Evolutionary conservation across 441 rosid genomes (phyloP).

Genomic region (Euphorbia celastroides): DNA sequence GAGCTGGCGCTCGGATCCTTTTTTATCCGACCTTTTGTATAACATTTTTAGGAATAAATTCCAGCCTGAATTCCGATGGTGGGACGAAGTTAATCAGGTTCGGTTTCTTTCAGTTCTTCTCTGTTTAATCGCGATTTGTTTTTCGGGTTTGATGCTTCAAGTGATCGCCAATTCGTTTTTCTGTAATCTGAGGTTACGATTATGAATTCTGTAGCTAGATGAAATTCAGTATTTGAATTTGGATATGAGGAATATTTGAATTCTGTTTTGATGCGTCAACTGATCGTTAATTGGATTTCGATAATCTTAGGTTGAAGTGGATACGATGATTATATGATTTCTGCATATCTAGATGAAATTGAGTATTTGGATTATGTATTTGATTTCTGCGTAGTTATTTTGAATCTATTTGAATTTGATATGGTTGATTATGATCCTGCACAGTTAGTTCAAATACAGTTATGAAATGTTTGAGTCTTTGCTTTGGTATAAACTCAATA

Average conservation of each 20-base stretch:
- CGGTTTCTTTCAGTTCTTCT: not conserved
- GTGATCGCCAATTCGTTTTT: not conserved
- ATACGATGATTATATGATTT: too few relatives aligned
- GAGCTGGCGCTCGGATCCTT: conserved; percentile 56
- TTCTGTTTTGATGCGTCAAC: too few relatives aligned
- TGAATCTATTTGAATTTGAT: conserved; percentile 9
- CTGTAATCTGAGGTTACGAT: too few relatives aligned
- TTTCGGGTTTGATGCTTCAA: not conserved
- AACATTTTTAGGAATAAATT: conserved; percentile 51
- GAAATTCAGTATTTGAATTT: too few relatives aligned
- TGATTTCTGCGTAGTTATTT: too few relatives aligned
- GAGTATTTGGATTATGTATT: too few relatives aligned
- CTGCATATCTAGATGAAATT: too few relatives aligned
- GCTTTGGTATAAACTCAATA: not conserved
- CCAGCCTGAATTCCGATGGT: conserved; percentile 57
- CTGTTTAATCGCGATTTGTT: not conserved
- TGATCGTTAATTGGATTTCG: too few relatives aligned
- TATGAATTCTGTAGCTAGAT: too few relatives aligned
- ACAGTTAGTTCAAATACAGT: not conserved
- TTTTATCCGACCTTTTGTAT: conserved; percentile 60
- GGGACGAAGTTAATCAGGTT: conserved; percentile 59
- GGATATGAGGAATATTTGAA: not conserved
- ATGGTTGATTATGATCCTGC: not conserved
- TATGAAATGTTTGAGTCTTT: not conserved
- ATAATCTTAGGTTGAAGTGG: too few relatives aligned